Percentiles rank a stretch among this genome's conserved stretches.
These are phyloP conservation scores for Phytophthora aleatoria DNA, from an alignment of 352 stramenopile species.

Conservation along the genomic window DNA sequence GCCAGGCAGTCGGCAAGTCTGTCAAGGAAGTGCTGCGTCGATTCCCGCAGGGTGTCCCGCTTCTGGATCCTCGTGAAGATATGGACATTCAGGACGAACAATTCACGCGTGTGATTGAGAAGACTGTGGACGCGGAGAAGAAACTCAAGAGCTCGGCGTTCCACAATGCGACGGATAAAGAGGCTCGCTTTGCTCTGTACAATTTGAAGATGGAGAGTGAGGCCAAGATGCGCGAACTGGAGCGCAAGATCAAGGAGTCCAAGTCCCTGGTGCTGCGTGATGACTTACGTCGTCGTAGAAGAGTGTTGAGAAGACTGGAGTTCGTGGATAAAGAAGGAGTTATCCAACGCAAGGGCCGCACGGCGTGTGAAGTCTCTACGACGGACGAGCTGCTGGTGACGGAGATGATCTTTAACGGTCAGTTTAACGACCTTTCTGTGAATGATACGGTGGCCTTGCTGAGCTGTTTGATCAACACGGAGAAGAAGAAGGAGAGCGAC, in stretches of 20 bases:
- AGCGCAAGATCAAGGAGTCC: constrained; percentile 94
- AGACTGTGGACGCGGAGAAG: constrained; percentile 71
- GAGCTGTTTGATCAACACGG: constrained; percentile 96
- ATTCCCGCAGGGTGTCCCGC: constrained; percentile 85
- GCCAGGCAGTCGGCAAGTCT: constrained; percentile 78
- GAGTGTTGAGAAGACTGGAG: constrained; percentile 95
- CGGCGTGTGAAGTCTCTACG: constrained; percentile 98
- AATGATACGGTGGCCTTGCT: constrained; percentile 96
- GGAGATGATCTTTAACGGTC: constrained; percentile 98
- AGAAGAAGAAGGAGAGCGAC: constrained; percentile 92
- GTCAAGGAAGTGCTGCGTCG: constrained; percentile 76
- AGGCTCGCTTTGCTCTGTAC: constrained; percentile 86
- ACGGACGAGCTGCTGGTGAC: constrained; percentile 98
- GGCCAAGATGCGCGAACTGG: constrained; percentile 91
- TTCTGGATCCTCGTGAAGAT: constrained; percentile 95
- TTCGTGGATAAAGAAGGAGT: constrained; percentile 96
- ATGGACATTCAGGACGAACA: constrained; percentile 93
- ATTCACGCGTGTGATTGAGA: constrained; percentile 91
- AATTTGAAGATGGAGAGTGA: constrained; percentile 92
- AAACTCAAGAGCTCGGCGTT: constrained; percentile 75
- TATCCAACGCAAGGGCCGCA: constrained; percentile 99
- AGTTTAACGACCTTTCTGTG: constrained; percentile 98
- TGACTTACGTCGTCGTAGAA: constrained; percentile 95
- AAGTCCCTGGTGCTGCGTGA: constrained; percentile 97
- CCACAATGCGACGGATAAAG: constrained; percentile 75